Evolutionary conservation across 805 yeast genomes (phyloP), one percentile per base, ranked within the genome.

Genomic region (Sugiyamaella smithiae): DNA sequence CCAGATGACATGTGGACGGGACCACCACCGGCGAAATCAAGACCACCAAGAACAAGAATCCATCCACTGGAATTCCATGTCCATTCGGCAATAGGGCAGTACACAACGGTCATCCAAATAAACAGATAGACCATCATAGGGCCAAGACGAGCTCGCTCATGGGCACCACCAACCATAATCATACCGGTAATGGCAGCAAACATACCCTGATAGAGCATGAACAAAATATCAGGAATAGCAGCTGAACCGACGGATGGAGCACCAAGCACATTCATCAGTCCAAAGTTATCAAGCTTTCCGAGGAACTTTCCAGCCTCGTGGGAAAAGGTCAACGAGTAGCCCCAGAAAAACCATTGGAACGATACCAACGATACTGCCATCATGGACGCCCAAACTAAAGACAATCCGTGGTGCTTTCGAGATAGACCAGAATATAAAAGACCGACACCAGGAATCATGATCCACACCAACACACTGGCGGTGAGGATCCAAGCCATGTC

Each of bases 341-440:
- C 99, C 97, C 97, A 89, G 74, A 89, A 90, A 70, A 89, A 93
- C 98, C 99, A 91, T 68, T 93, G 97, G 78, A 93, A 88, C 1
- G 85, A 70, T 5, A 89, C 81, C 26, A 91, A 72, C 57, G 93
- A 82, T 17, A 81, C 82, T 17, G 95, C 88, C 86, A 88, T 89
- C 64, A 93, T 71, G 5, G 96, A 84, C 20, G 96, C 93, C 97
- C 97, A 93, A 45, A 93, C 71, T 45, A 93, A 74, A 5, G 97
- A 87, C 48, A 93, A 72, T n/a, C 97, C 96, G 62, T 93, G 97
- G 68, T 90, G 88, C 69, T 91, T 91, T 68, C 99, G 82, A 12
- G 96, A 83, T 54, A 93, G 72, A 57, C 99, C 99, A 29, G 96
- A 88, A 70, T 91, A 91, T 55, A 91, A 73, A 48, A 93, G 70